Evolutionary conservation across 495 filamentous ascomycete genomes (phyloP).

Genomic region (Annulohypoxylon bovei): DNA sequence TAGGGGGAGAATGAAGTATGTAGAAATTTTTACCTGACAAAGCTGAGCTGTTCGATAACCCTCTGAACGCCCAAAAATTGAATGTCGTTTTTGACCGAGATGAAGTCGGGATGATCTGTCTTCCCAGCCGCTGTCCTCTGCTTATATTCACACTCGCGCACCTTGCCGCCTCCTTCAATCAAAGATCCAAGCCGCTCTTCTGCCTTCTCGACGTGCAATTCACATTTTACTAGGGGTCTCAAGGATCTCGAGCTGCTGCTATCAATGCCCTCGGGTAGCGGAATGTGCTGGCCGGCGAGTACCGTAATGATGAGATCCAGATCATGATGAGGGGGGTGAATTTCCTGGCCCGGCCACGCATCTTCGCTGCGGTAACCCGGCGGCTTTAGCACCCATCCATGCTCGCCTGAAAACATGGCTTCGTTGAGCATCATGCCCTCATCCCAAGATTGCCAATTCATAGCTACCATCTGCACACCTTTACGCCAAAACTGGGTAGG

Average conservation of each 20-base stretch:
- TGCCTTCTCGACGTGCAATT: conserved; percentile 78
- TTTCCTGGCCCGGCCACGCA: background rate
- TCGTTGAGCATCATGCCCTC: conserved; percentile 95
- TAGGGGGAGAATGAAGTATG: conserved; percentile 6
- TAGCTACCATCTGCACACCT: conserved; percentile 90
- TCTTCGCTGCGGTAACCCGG: conserved; percentile 55
- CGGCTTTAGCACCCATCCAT: conserved; percentile 90
- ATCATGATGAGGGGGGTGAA: conserved; percentile 34
- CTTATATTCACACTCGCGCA: conserved; percentile 45
- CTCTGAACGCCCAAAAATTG: conserved; percentile 52
- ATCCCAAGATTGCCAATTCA: conserved; percentile 94
- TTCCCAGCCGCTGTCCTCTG: conserved; percentile 46
- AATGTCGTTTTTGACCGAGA: conserved; percentile 39
- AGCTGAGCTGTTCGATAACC: conserved; percentile 58
- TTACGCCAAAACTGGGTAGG: conserved; percentile 85
- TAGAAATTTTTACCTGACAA: conserved; percentile 55
- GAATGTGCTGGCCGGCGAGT: conserved; percentile 57
- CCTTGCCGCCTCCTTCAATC: conserved; percentile 22
- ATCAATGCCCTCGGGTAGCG: conserved; percentile 47
- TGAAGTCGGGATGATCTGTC: conserved; percentile 57
- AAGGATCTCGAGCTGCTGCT: conserved; percentile 44
- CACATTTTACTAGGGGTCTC: conserved; percentile 70
- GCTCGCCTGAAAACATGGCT: conserved; percentile 86
- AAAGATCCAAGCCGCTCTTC: conserved; percentile 45
- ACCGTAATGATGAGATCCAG: conserved; percentile 57